Base-by-base conservation (phyloP, 441 rosid genomes). In the Hypseocharis bilobata region DNA sequence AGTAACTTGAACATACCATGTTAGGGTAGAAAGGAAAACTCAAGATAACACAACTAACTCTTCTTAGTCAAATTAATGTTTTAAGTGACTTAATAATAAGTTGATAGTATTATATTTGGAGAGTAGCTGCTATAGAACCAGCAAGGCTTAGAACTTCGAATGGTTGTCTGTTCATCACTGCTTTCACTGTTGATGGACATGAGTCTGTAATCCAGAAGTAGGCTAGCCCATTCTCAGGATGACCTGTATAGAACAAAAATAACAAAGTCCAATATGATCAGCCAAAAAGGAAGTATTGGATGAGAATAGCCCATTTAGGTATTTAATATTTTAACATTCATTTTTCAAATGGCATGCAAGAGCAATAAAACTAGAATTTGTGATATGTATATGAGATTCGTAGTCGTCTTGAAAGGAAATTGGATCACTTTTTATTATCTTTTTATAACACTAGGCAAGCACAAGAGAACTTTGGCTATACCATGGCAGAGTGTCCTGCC, bases 181-280 rank as follows among this genome's bases (percentile, higher is more conserved):
- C 82, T 45, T 79, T 81, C 76, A 88, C 96, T 0, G 96, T 92
- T 60, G 34, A 61, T 3, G 96, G 91, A 73, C 98, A 88, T 13
- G 96, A 92, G 74, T 92, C 96, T 14, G 96, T 92, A 65, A 92
- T 88, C 98, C 98, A 92, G 80, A 92, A 92, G 78, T 92, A 86
- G 64, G 82, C 70, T 62, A 92, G 71, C 28, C 94, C 94, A 56
- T 71, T 74, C 58, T 78, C 88, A 0, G 89, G 94, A 70, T 77
- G 75, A 63, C 94, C 98, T 92, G 81, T 40, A 59, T 8, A 60
- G 45, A 49, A 55, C 29, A 27, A 65, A 14, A 64, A 23, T 36
- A 32, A 58, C 8, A 51, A 49, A 13, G 27, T 25, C 26, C 16
- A 68, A 20, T 51, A 22, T 51, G 57, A 20, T 51, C 10, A 22